Evolutionary conservation across 108 stramenopile genomes (phyloP), one percentile per base, ranked within the genome.

Genomic region (Skeletonema marinoi): DNA sequence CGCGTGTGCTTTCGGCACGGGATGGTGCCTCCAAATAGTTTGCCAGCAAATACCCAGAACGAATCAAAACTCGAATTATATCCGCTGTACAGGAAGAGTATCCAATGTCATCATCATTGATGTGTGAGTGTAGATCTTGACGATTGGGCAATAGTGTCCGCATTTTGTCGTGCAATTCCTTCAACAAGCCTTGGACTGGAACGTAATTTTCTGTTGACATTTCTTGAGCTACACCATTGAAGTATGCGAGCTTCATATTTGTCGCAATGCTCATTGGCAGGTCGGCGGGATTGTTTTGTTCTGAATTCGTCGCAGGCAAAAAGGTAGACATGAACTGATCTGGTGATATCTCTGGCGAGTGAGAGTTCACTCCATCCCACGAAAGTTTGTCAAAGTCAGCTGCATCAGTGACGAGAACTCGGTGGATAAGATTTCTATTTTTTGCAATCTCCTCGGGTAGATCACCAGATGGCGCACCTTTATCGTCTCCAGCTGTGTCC

Each of bases 71-170:
- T 13, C 21, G 61, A 61, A 85, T 51, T 0, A 79, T 13, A 60
- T 80, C 79, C 10, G 78, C 66, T 38, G 42, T 32, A 30, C 29
- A 60, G 10, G 13, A 44, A 21, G 67, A 14, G 25, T 41, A 13
- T n/a, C 39, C 11, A 33, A 75, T 46, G 25, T 51, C 58, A 48
- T 82, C 70, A 66, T 91, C 83, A 41, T 83, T 62, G 0, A 88
- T 56, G 33, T 81, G 60, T 16, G 62, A 60, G 63, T 91, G 90
- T n/a, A 91, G 70, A 56, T 91, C 90, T 11, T 66, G 68, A 2
- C 90, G 86, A 71, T 82, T 82, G n/a, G 90, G 90, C 29, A 91
- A 51, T 19, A 91, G 63, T 17, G 80, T 39, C 13, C 87, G 75
- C 62, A 88, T 74, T 56, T 69, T 66, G 6, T 38, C 54, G 64